These are phyloP conservation scores for Penicillium palitans DNA, from an alignment of 2,329 filamentous ascomycete species.

Conservation along the genomic window DNA sequence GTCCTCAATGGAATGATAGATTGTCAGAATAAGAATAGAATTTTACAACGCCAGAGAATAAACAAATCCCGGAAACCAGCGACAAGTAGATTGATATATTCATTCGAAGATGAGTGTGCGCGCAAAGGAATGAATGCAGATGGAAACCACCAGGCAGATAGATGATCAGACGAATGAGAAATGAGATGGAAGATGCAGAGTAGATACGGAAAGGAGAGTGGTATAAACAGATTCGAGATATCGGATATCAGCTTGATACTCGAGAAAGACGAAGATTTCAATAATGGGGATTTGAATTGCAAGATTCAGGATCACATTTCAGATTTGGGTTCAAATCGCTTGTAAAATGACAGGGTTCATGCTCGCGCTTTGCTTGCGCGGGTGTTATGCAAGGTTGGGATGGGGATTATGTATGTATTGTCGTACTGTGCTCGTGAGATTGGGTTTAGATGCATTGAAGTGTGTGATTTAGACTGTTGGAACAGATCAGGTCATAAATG, in stretches of 20 bases:
- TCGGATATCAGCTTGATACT: background rate
- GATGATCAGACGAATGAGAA: background rate
- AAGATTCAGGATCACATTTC: background rate
- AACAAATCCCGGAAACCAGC: background rate
- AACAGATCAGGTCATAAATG: background rate
- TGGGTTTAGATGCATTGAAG: background rate
- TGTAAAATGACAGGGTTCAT: background rate
- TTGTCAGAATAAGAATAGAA: background rate
- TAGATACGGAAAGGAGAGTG: background rate
- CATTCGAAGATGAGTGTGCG: background rate
- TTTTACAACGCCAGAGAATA: background rate
- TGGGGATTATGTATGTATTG: conserved; percentile 8
- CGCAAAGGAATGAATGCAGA: background rate
- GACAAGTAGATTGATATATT: background rate
- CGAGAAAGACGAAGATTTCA: background rate
- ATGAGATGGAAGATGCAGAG: background rate
- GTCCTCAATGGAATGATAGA: background rate
- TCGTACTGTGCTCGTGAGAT: background rate
- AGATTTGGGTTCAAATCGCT: background rate
- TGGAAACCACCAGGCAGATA: background rate
- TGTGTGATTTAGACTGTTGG: background rate
- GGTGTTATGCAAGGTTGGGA: background rate
- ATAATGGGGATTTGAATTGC: no score
- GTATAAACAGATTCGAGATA: background rate
- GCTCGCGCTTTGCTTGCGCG: background rate